phyloP scores from a whole-genome alignment of 495 filamentous ascomycete genomes.

The Trichoderma reesei region DNA sequence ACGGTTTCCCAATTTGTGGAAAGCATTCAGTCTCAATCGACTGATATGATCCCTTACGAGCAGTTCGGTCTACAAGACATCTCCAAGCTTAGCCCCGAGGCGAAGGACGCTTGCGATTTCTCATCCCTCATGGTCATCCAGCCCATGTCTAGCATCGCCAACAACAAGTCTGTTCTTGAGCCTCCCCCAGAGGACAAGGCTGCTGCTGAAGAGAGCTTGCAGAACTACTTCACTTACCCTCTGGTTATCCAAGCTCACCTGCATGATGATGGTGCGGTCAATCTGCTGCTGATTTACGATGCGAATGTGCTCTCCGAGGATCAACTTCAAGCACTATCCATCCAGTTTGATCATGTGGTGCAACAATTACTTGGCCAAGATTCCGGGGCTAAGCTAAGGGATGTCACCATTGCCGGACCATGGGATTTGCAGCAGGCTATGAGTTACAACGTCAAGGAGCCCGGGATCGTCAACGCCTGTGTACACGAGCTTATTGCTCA shows the following conservation, averaged over 20 bases:
- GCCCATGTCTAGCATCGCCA: background rate
- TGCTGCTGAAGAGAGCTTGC: background rate
- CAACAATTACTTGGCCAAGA: background rate
- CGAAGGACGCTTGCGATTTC: conserved; percentile 27
- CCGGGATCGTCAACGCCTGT: background rate
- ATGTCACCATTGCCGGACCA: background rate
- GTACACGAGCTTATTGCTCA: conserved; percentile 9
- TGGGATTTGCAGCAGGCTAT: conserved; percentile 1
- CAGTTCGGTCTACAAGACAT: conserved; percentile 34
- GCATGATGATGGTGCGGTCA: background rate
- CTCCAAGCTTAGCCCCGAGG: conserved; percentile 20
- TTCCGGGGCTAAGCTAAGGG: background rate
- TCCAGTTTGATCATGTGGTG: conserved; percentile 1
- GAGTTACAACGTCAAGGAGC: background rate
- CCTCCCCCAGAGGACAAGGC: background rate
- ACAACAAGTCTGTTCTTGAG: background rate
- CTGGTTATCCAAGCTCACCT: background rate
- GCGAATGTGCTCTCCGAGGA: background rate
- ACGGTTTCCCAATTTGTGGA: conserved; percentile 14
- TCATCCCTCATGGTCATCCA: conserved; percentile 34
- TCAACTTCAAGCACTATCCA: background rate
- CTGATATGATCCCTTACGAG: conserved; percentile 32
- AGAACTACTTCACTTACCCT: conserved; percentile 7
- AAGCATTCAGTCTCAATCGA: conserved; percentile 24
- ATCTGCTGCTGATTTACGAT: background rate